Evolutionary conservation across 345 rosid species (phyloP).

Genomic region (Acer negundo): DNA sequence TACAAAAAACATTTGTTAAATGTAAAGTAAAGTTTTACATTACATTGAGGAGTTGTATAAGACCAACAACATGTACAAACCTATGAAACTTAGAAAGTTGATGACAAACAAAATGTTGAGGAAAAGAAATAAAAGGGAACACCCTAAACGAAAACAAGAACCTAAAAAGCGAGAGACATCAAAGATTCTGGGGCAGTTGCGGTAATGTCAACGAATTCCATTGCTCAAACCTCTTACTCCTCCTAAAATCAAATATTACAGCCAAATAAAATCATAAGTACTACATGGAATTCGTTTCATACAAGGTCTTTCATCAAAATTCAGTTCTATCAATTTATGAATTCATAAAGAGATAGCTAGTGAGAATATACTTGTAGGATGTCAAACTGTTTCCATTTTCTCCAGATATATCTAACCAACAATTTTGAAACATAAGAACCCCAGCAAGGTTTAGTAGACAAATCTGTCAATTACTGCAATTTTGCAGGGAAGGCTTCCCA

Average conservation of each 20-base stretch:
- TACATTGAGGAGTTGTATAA: neutral
- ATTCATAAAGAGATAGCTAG: too few species aligned
- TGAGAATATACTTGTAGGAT: neutral
- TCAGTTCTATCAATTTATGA: neutral
- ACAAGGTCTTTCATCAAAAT: neutral
- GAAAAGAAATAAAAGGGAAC: neutral
- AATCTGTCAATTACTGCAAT: neutral
- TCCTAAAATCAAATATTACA: constrained; percentile 25
- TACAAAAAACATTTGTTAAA: too few species aligned
- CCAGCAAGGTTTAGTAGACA: neutral
- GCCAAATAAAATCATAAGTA: constrained; percentile 9
- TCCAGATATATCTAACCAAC: neutral
- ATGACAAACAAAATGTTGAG: neutral
- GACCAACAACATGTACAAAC: neutral
- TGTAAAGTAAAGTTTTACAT: neutral
- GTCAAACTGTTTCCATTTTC: too few species aligned
- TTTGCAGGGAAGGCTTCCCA: too few species aligned
- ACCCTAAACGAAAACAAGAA: neutral
- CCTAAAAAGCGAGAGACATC: neutral
- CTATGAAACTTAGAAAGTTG: neutral
- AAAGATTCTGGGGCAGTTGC: constrained; percentile 73
- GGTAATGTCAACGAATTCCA: constrained; percentile 87
- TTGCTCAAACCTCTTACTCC: constrained; percentile 41
- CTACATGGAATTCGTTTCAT: neutral
- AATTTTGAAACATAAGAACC: neutral